A percentile compares a stretch with the other conserved stretches of the same genome.
These are phyloP conservation scores for Geoglossum cookeanum DNA, from an alignment of 2,329 filamentous ascomycete genomes.

Conservation along the genomic window DNA sequence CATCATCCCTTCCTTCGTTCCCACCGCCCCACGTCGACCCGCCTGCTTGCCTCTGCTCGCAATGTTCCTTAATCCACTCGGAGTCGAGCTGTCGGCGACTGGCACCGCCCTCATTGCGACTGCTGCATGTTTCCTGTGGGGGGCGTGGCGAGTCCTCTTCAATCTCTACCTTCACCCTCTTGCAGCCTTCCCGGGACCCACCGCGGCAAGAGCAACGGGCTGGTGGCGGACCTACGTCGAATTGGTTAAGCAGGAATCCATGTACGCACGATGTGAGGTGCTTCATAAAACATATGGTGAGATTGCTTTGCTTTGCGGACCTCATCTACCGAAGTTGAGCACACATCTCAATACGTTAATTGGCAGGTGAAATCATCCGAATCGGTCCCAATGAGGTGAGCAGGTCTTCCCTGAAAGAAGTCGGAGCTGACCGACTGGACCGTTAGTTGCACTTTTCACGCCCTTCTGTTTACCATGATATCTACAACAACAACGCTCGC, in stretches of 20 bases:
- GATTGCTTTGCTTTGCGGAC: slow-evolving; percentile 1
- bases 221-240: slow-evolving; percentile 4
- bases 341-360: too few species aligned
- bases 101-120: too few species aligned
- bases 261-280: not conserved
- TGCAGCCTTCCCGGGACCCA: slow-evolving; percentile 3
- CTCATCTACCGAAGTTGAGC: too few species aligned
- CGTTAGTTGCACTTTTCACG: not conserved
- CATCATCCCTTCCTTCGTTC: too few species aligned
- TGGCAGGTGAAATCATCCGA: not conserved
- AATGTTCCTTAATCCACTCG: too few species aligned
- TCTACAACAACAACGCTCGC: not conserved
- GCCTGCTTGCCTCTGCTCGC: too few species aligned
- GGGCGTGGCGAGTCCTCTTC: too few species aligned
- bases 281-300: slow-evolving; percentile 1
- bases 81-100: too few species aligned
- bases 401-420: slow-evolving; percentile 2
- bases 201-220: not conserved
- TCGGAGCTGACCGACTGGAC: too few species aligned
- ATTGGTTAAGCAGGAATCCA: not conserved
- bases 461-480: not conserved
- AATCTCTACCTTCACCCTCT: not conserved
- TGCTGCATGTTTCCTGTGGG: too few species aligned
- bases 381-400: not conserved
- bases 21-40: too few species aligned